These are phyloP conservation scores for Colletotrichum navitas DNA, from an alignment of 2,329 filamentous ascomycete species.

Conservation along the genomic window DNA sequence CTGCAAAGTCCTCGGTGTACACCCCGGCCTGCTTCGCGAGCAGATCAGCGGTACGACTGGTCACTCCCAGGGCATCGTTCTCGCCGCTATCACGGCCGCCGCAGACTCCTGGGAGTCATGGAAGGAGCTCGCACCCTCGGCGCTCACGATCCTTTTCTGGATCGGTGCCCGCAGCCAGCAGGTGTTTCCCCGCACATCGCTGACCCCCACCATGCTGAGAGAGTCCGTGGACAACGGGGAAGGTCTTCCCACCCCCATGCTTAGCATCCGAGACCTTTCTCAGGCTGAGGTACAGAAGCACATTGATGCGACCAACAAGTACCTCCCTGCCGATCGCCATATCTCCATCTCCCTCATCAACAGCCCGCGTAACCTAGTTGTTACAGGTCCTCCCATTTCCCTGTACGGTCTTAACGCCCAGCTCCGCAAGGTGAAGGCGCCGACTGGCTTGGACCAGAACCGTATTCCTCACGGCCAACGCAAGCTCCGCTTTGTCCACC, in stretches of 20 bases:
- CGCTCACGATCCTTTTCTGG: conserved; percentile 97
- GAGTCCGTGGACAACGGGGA: conserved; percentile 96
- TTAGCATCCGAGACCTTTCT: conserved; percentile 95
- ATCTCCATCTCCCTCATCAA: conserved; percentile 97
- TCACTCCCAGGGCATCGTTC: conserved; percentile 96
- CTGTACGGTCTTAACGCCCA: conserved; percentile 96
- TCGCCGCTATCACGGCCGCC: conserved; percentile 90
- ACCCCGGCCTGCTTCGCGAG: conserved; percentile 89
- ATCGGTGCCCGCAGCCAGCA: conserved; percentile 97
- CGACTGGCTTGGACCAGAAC: conserved; percentile 96
- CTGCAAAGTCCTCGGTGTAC: conserved; percentile 89
- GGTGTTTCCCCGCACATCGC: conserved; percentile 93
- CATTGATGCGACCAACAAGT: conserved; percentile 96
- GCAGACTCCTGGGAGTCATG: conserved; percentile 95
- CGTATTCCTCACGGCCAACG: conserved; percentile 94
- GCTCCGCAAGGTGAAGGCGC: conserved; percentile 95
- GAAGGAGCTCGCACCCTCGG: conserved; percentile 80
- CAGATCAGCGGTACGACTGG: conserved; percentile 90
- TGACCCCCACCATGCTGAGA: conserved; percentile 89
- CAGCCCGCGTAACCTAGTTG: conserved; percentile 96
- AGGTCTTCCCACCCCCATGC: conserved; percentile 95
- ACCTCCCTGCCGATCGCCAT: conserved; percentile 91
- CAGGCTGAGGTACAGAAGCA: conserved; percentile 92
- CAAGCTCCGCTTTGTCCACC: conserved; percentile 96
- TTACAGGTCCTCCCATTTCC: conserved; percentile 95